Conservation (phyloP, 2,329 filamentous ascomycete species). For the Aspergillus sp. region DNA sequence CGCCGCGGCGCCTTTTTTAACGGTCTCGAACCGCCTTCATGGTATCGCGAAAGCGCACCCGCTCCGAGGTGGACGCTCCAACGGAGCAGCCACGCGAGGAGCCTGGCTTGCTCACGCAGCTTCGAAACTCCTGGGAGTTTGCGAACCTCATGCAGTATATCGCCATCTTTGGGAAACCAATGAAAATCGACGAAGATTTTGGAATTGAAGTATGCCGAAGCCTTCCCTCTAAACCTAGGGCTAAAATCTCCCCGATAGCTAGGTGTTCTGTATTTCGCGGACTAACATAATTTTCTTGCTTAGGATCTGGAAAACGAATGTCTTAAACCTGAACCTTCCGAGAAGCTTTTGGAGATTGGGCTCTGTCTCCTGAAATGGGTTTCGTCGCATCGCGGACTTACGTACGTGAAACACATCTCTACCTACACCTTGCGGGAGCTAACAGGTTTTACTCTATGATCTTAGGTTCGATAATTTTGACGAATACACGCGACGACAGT, state of each 20-base stretch:
- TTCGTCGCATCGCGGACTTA: conserved; percentile 88
- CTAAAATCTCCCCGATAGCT: neutral
- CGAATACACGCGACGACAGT: conserved; percentile 89
- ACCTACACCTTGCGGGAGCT: conserved; percentile 4
- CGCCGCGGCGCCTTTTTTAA: conserved; percentile 25
- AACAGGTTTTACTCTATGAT: neutral
- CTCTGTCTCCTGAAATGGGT: conserved; percentile 87
- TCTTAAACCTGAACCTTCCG: conserved; percentile 70
- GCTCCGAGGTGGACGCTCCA: conserved; percentile 56
- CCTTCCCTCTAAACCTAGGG: neutral
- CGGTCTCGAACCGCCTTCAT: conserved; percentile 41
- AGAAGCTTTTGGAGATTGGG: conserved; percentile 75
- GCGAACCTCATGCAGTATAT: conserved; percentile 93
- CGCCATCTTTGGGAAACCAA: conserved; percentile 79
- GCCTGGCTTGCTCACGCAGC: conserved; percentile 57
- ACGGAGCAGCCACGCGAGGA: conserved; percentile 40
- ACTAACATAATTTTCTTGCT: conserved; percentile 14
- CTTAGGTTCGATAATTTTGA: conserved; percentile 81
- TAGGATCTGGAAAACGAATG: conserved; percentile 90
- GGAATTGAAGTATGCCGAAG: conserved; percentile 74
- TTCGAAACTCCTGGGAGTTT: conserved; percentile 95
- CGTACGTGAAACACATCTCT: conserved; percentile 58
- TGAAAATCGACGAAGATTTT: conserved; percentile 86
- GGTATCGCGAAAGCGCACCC: conserved; percentile 56
- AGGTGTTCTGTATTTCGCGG: conserved; percentile 1